Base-by-base conservation (phyloP, 176 grass and related monocot species). In the Lolium rigidum region DNA sequence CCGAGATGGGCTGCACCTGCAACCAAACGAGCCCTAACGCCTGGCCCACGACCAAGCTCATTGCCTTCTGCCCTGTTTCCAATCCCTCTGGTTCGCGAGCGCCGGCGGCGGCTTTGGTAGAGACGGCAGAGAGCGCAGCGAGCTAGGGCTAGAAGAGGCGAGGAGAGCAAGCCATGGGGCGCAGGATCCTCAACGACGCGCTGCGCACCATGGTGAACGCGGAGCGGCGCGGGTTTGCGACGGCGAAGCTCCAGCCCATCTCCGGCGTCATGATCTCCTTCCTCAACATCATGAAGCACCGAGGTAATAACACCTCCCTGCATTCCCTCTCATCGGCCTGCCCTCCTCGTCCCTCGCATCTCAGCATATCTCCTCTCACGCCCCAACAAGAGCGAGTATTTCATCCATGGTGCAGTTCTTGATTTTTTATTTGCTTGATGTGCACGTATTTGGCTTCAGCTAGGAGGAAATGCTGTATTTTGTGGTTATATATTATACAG, bases 281-380 rank as follows among this genome's bases (percentile, higher is more conserved):
- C 79, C 96, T 98, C 86, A 84, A 91, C 59, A 92, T 98, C 90
- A 95, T 95, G 96, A 98, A 98, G 84, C 78, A 94, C 83, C 96
- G 96, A 91, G 96, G 93, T 95, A 80, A 14, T 3, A 20, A 20
- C 41, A 2, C 44, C 47, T 20, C 78, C 61, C 48, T 8, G 12
- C 10, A 15, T 3, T 12, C 22, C 57, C 43, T 25, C 24, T 22
- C 25, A 4, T 77, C 52, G 10, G 10, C 18, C 4, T 47, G 10
- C 39, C 70, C 41, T 67, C 70, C 5, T 35, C 44, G 3, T 21
- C 12, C 20, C 50, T n/a, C 2, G 6, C 52, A 55, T 43, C 35
- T n/a, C 47, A 7, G 18, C 35, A 37, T 22, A 3, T 54, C 64
- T 70, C 12, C 28, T 82, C 8, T 12, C 18, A 57, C n/a, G 50